Evolutionary conservation across 192 early-diverging fungal species (phyloP).

Genomic region (Dissophora globulifera): DNA sequence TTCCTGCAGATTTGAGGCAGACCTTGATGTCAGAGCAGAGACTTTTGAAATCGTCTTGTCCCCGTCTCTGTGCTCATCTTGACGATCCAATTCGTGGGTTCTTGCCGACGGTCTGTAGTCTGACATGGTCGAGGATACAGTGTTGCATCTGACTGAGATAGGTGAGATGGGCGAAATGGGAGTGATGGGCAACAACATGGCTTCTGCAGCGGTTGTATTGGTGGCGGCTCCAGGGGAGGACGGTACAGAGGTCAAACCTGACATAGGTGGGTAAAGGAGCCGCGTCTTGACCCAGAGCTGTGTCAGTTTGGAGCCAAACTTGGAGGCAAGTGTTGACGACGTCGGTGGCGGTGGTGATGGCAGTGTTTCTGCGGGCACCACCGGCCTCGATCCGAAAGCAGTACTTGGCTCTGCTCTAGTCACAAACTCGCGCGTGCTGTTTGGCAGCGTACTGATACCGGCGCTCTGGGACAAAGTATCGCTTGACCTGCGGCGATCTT

Average conservation of each 20-base stretch:
- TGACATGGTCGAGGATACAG: background rate
- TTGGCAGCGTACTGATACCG: background rate
- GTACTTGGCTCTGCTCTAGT: background rate
- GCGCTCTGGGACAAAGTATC: background rate
- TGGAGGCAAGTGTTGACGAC: constrained; percentile 6
- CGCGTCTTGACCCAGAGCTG: constrained; percentile 35
- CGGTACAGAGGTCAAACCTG: background rate
- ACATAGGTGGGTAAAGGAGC: background rate
- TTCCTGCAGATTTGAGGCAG: constrained; percentile 16
- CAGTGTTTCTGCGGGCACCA: background rate
- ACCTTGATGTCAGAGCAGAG: constrained; percentile 8
- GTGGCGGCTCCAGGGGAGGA: background rate
- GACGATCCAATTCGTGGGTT: too few species aligned
- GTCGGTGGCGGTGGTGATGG: background rate
- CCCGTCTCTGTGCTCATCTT: too few species aligned
- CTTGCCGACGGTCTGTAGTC: too few species aligned
- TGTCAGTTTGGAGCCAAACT: constrained; percentile 18
- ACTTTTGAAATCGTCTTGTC: constrained; percentile 26
- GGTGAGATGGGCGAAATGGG: constrained; percentile 48
- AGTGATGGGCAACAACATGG: background rate
- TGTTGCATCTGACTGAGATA: constrained; percentile 8
- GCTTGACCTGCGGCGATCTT: too few species aligned
- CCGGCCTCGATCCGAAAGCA: background rate
- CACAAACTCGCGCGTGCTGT: background rate
- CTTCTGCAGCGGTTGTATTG: too few species aligned